A percentile compares a stretch with the other conserved stretches of the same genome.
Conservation (phyloP, 2,329 filamentous ascomycete species). For the Diplodia corticola region DNA sequence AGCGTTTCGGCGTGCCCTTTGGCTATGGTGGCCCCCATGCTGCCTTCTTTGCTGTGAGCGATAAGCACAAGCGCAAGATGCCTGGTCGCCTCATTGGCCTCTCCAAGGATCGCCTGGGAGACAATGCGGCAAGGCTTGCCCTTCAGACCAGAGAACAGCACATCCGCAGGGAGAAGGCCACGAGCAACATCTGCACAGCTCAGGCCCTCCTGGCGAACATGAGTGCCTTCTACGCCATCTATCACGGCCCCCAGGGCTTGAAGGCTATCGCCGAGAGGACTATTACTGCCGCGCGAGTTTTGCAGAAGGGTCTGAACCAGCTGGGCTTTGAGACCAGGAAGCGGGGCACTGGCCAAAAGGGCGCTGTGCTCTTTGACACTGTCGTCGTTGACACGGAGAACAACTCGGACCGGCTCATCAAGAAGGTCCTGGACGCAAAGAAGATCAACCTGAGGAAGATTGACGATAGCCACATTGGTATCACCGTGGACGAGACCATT, state of each 20-base stretch:
- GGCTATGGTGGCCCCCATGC: constrained; percentile 95
- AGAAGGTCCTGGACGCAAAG: constrained; percentile 52
- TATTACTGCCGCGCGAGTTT: constrained; percentile 67
- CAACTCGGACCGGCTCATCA: constrained; percentile 54
- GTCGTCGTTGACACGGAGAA: constrained; percentile 61
- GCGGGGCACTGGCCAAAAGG: constrained; percentile 57
- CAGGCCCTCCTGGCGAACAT: constrained; percentile 94
- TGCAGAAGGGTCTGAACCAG: constrained; percentile 64
- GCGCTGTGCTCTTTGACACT: constrained; percentile 74
- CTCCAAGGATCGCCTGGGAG: constrained; percentile 84
- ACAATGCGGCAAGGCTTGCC: constrained; percentile 77
- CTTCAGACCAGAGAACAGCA: constrained; percentile 95
- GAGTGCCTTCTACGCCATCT: constrained; percentile 91
- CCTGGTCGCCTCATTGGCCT: constrained; percentile 87
- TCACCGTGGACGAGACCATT: constrained; percentile 78
- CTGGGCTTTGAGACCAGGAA: constrained; percentile 65
- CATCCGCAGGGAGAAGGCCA: constrained; percentile 93
- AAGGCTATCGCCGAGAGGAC: constrained; percentile 79
- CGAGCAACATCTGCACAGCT: constrained; percentile 95
- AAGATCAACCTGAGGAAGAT: constrained; percentile 65
- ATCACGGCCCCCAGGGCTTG: constrained; percentile 83
- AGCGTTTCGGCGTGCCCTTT: constrained; percentile 88
- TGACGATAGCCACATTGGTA: constrained; percentile 61
- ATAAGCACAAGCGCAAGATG: constrained; percentile 92
- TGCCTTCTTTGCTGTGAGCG: constrained; percentile 89